phyloP scores from a whole-genome alignment of 371 early-diverging fungal genomes.

The Fennellomyces sp. region DNA sequence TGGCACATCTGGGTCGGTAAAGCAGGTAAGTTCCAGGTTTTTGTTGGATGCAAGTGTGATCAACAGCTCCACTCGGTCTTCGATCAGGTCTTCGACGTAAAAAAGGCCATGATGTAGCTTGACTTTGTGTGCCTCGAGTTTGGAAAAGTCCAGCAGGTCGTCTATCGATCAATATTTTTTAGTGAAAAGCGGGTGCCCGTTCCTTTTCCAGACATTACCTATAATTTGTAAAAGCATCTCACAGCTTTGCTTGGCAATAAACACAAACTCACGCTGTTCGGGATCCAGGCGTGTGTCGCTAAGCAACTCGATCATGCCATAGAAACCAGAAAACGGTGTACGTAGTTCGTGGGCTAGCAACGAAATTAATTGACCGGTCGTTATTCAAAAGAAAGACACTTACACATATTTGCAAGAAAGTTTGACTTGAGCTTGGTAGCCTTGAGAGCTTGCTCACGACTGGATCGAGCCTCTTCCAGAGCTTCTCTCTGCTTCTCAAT shows the following conservation, averaged over 20 bases:
- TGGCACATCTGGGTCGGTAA: constrained; percentile 42
- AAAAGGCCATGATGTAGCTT: constrained; percentile 54
- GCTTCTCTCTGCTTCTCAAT: constrained; percentile 43
- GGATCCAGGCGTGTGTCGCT: constrained; percentile 54
- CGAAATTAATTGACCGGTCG: too few relatives aligned
- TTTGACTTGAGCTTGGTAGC: constrained; percentile 53
- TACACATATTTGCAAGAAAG: constrained; percentile 65
- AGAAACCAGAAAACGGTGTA: constrained; percentile 63
- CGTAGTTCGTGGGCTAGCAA: constrained; percentile 48
- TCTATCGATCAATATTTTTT: constrained; percentile 19
- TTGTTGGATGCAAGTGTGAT: constrained; percentile 56
- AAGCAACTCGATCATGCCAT: constrained; percentile 60
- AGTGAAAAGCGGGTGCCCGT: background rate
- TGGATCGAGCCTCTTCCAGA: constrained; percentile 43
- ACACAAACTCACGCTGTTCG: constrained; percentile 64
- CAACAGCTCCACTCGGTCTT: constrained; percentile 56
- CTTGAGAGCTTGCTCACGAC: constrained; percentile 44
- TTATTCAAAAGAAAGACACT: constrained; percentile 9
- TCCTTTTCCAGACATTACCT: constrained; percentile 18
- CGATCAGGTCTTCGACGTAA: constrained; percentile 58
- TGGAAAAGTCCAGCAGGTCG: constrained; percentile 65
- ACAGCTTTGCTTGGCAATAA: constrained; percentile 63
- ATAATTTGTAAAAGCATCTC: constrained; percentile 66
- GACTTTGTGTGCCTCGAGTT: constrained; percentile 65
- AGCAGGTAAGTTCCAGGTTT: constrained; percentile 52